Percentiles rank a stretch among this genome's conserved stretches.
Evolutionary conservation across 805 yeast genomes (phyloP).

Genomic region (Maudiozyma turicensis): DNA sequence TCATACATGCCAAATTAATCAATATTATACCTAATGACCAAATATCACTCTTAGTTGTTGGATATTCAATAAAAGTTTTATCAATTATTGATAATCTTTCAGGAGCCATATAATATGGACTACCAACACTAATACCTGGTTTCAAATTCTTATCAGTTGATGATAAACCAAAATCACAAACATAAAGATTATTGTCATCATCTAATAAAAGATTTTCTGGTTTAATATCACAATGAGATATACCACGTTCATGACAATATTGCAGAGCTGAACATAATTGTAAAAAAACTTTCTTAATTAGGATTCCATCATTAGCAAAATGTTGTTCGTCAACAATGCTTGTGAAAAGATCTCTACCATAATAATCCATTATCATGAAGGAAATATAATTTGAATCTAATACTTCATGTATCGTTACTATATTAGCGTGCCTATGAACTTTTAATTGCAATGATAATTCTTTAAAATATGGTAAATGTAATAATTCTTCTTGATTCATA

Average conservation of each 20-base stretch:
- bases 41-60: constrained; percentile 70
- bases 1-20: constrained; percentile 68
- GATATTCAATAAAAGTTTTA: constrained; percentile 25
- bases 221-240: constrained; percentile 89
- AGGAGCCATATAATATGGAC: constrained; percentile 89
- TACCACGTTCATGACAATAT: constrained; percentile 72
- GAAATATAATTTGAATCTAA: constrained; percentile 47
- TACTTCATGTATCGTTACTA: constrained; percentile 66
- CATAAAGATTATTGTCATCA: constrained; percentile 46
- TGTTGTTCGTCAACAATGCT: constrained; percentile 69
- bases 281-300: constrained; percentile 48
- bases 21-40: constrained; percentile 82
- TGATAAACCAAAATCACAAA: constrained; percentile 87
- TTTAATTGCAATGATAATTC: constrained; percentile 67
- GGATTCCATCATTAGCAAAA: constrained; percentile 43
- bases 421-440: constrained; percentile 72
- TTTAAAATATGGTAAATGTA: constrained; percentile 33
- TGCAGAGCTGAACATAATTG: constrained; percentile 79
- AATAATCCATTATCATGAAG: constrained; percentile 79
- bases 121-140: constrained; percentile 73
- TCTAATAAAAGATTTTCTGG: constrained; percentile 84
- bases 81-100: constrained; percentile 37
- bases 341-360: constrained; percentile 75
- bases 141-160: constrained; percentile 48
- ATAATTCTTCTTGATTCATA: constrained; percentile 30